These are phyloP conservation scores for Eremothecium coryli DNA, from an alignment of 1,139 yeast species.

Conservation along the genomic window DNA sequence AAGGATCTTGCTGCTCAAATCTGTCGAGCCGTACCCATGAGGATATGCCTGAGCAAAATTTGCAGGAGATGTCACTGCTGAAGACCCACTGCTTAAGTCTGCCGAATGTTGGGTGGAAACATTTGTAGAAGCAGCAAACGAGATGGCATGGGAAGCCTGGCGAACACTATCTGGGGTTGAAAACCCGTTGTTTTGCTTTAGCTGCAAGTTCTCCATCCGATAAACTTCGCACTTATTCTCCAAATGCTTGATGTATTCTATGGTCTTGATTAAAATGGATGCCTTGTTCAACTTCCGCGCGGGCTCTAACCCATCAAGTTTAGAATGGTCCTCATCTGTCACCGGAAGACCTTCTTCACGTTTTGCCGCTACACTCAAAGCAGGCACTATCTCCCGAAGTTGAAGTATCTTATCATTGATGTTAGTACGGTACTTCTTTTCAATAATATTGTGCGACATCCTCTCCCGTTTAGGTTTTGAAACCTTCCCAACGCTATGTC, in stretches of 20 bases:
- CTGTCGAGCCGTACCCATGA: slow-evolving; percentile 7
- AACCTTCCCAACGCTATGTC: slow-evolving; percentile 11
- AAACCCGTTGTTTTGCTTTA: slow-evolving; percentile 34
- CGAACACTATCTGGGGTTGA: slow-evolving; percentile 14
- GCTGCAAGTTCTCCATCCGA: slow-evolving; percentile 44
- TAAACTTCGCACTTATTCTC: slow-evolving; percentile 57
- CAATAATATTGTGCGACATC: slow-evolving; percentile 65
- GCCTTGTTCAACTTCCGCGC: slow-evolving; percentile 85
- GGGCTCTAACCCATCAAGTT: slow-evolving; percentile 80
- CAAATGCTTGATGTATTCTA: slow-evolving; percentile 80
- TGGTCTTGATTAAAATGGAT: slow-evolving; percentile 76
- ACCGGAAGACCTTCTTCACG: slow-evolving; percentile 32
- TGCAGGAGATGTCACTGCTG: slow-evolving; percentile 12
- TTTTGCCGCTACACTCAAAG: slow-evolving; percentile 36
- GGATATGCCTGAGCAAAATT: slow-evolving; percentile 21
- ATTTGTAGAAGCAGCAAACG: slow-evolving; percentile 3
- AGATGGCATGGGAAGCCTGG: slow-evolving; percentile 4
- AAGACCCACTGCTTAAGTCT: neutral
- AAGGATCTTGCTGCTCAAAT: slow-evolving; percentile 24
- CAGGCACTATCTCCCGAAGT: slow-evolving; percentile 64
- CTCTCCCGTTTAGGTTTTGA: slow-evolving; percentile 40
- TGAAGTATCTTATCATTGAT: slow-evolving; percentile 60
- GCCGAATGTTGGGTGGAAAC: neutral
- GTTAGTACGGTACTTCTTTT: slow-evolving; percentile 65
- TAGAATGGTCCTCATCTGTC: slow-evolving; percentile 28